Base-by-base conservation (phyloP, 768 basidiomycete genomes). In the Pisolithus tinctorius region DNA sequence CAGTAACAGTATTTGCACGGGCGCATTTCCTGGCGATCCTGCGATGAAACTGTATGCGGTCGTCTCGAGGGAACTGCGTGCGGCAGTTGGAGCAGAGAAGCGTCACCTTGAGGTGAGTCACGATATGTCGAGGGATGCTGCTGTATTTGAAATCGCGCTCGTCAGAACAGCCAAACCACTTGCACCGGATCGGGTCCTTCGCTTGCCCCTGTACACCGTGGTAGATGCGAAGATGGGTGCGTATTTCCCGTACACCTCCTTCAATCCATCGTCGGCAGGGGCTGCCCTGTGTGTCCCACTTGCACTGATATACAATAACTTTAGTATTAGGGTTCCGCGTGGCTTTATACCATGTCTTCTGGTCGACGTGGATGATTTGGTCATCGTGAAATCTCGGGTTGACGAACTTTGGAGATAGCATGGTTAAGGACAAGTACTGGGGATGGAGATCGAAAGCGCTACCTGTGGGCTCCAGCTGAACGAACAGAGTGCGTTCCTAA, bases 121-220 rank as follows among this genome's bases (percentile, higher is more conserved):
- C 41, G 13, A 54, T 36, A 10, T 54, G 53, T 11, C 53, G 45
- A 20, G 45, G 25, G 29, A 51, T 47, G 39, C 45, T 51, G 9
- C 39, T 40, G 6, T 17, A 29, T 29, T 47, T 43, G 23, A 45
- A 20, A 20, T 20, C 20, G 20, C 20, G 31, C 8, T 34, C 37
- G 3, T 51, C 38, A 6, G 17, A 14, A 29, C 50, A 54, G 23
- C 8, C 29, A 7, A 20, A 27, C 49, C 53, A 54, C 4, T 17
- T 34, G 45, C 53, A 54, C 11, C 5, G 11, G 10, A n/a, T n/a
- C 17, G 11, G 20, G 38, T 46, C 50, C 34, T 29, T 38, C 10
- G 25, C 20, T 25, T 26, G 50, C 30, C 45, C 45, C 9, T 31
- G 13, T 1, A 51, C 29, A 23, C 30, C 50, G 16, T 54, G 53